Base-by-base conservation (phyloP, 768 basidiomycete genomes). In the Chlorophyllum brunneum region DNA sequence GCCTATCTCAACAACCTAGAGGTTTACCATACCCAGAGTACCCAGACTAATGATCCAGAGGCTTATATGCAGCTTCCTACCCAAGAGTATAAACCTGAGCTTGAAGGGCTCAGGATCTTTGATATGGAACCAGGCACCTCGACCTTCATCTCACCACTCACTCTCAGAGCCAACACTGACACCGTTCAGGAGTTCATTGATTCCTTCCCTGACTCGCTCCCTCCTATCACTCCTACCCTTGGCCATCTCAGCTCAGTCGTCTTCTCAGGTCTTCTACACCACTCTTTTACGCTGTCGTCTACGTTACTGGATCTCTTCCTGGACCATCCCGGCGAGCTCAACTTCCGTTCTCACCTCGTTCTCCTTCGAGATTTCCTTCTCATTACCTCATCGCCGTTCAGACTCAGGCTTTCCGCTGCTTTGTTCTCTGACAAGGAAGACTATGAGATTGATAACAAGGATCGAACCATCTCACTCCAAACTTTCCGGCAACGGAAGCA, bases 331-430 rank as follows among this genome's bases (percentile, higher is more conserved):
- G 81, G 81, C 6, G 75, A 77, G n/a, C 81, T 92, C 45, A 82
- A 85, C 57, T 71, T 93, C 31, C 79, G 75, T 41, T 70, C 80
- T 0, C 90, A 92, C 58, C 76, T 91, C 24, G 59, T 70, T 22
- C 73, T 92, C 39, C 71, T 92, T 34, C 81, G 86, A 16, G 86
- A 86, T 3, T 92, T 89, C 59, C 76, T 93, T 45, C 72, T 92
- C 13, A 70, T 93, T 40, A 81, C 86, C 1, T 80, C 83, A 0
- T 81, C 85, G 26, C 68, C 84, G 1, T 95, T 95, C 71, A 85
- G 83, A 59, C 73, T 76, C 5, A 80, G 86, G 4, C 76, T 95
- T 10, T 71, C 78, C 13, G 68, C 69, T 1, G 89, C 93, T 0
- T 70, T 95, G 11, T 94, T 95, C 67, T 86, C 86, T 0, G 89